Conservation (phyloP, 208 protist genomes). For the Leishmania tropica region DNA sequence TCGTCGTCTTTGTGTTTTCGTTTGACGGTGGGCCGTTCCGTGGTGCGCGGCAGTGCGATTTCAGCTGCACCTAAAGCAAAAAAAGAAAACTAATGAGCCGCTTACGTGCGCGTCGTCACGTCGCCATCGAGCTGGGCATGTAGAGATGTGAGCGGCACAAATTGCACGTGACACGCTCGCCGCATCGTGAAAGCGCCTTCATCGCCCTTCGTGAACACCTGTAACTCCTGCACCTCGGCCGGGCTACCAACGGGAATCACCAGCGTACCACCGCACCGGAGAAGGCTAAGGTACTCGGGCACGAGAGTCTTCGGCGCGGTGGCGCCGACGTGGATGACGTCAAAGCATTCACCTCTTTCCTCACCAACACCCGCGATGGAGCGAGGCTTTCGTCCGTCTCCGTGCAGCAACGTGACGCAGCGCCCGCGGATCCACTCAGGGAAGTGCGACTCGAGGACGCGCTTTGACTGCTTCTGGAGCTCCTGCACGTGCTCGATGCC, state of each 20-base stretch:
- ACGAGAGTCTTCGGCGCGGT: constrained; percentile 49
- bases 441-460: constrained; percentile 51
- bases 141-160: constrained; percentile 84
- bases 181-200: constrained; percentile 46
- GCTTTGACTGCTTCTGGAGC: constrained; percentile 47
- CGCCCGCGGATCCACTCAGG: constrained; percentile 38
- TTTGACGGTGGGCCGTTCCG: not conserved
- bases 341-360: constrained; percentile 34
- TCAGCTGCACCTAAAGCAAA: not conserved
- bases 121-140: constrained; percentile 38
- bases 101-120: not conserved
- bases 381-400: constrained; percentile 64
- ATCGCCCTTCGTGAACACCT: constrained; percentile 63
- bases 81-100: not conserved
- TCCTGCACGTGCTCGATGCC: constrained; percentile 83
- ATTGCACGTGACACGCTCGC: constrained; percentile 51
- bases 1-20: not conserved
- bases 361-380: constrained; percentile 15
- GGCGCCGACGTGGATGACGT: constrained; percentile 91
- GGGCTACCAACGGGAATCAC: constrained; percentile 79
- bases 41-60: not conserved
- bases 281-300: constrained; percentile 44
- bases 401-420: constrained; percentile 51
- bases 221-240: constrained; percentile 54
- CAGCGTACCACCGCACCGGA: constrained; percentile 59